Evolutionary conservation across 202 grass and related monocot genomes (phyloP), one percentile per base, ranked within the genome.

Genomic region (Brachypodium distachyon): DNA sequence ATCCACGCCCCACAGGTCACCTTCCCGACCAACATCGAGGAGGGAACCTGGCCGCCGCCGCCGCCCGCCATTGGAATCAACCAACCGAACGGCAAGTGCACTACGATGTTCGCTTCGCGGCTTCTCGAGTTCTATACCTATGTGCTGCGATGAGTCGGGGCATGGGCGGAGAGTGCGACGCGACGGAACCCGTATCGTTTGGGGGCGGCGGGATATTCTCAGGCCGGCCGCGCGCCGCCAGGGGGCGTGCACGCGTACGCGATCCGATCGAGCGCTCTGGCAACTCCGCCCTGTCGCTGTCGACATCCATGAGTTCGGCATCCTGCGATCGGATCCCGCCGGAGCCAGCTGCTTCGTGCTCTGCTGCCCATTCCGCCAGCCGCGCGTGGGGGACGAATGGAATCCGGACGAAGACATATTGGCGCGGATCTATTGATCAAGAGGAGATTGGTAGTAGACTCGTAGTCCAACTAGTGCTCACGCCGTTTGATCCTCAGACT

Each of bases 1-100:
- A 97, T 59, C 94, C 90, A 97, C 25, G 90, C 88, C n/a, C 86
- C 85, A 61, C 94, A 93, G 5, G 79, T 60, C 44, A 75, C 88
- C 77, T 66, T 80, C 56, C 81, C 75, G 54, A 48, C 14, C 55
- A 33, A 69, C 48, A 16, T 59, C 17, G 56, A 42, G 9, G 67
- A 8, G 18, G n/a, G 14, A 56, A 33, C 54, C 51, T 48, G 81
- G 72, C 49, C 79, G 46, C 29, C 66, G 46, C 29, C 27, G n/a
- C 17, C 37, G 21, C 46, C 27, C 21, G 70, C 73, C 83, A 80
- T 84, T 5, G 46, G 53, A 28, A 6, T 36, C 39, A 34, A 7
- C 41, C 23, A 10, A 31, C 64, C 40, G 33, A 67, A 11, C 41
- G 18, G 41, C 32, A 36, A 6, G n/a, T n/a, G n/a, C 29, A 14